Evolutionary conservation across 1,284 basidiomycete species (phyloP).

Genomic region (Sporisorium iseilematis-ciliati): DNA sequence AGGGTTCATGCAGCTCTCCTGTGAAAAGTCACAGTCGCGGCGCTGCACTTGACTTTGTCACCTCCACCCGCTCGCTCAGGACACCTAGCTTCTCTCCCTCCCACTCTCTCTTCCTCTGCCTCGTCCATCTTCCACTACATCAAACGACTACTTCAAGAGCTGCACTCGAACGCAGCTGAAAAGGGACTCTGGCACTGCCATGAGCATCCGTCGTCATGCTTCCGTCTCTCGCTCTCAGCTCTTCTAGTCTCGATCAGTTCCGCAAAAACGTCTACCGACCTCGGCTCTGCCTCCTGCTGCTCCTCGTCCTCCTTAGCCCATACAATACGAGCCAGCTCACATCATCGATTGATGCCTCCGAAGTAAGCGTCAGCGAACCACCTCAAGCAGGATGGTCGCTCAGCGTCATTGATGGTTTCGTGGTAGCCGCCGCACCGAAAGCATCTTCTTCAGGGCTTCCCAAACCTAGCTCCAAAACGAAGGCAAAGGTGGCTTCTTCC

Average conservation of each 20-base stretch:
- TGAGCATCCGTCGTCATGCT: constrained; percentile 27
- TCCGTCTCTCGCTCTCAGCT: constrained; percentile 32
- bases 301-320: constrained; percentile 48
- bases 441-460: constrained; percentile 6
- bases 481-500: neutral
- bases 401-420: constrained; percentile 45
- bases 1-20: constrained; percentile 14
- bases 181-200: constrained; percentile 3
- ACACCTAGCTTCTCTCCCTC: neutral
- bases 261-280: constrained; percentile 53
- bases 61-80: neutral
- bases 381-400: constrained; percentile 32
- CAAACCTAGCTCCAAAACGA: neutral
- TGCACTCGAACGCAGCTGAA: neutral
- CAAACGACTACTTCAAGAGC: neutral
- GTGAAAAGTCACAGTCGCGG: neutral
- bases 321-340: constrained; percentile 41
- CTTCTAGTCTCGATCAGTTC: constrained; percentile 51
- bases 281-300: constrained; percentile 48
- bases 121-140: no score
- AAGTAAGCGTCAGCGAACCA: constrained; percentile 33
- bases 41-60: neutral
- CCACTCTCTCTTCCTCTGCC: neutral
- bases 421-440: constrained; percentile 32
- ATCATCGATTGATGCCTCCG: constrained; percentile 1